Conservation (phyloP, 306 rosid species). For the Dicorynia guianensis region DNA sequence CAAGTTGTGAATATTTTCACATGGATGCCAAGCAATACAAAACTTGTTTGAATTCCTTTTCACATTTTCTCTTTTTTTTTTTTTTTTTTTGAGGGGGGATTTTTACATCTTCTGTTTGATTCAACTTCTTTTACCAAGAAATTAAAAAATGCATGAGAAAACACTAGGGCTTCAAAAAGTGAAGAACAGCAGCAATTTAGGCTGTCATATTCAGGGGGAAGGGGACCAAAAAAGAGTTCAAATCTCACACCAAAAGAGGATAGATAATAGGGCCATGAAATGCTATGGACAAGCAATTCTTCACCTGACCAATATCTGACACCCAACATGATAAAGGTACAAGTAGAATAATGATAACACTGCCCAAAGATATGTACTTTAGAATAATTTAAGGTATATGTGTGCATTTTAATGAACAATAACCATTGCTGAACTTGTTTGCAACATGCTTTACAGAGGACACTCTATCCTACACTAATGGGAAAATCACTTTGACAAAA, state of each 20-base stretch:
- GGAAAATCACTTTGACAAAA: too few relatives aligned
- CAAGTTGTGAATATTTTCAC: neutral
- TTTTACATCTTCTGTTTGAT: constrained; percentile 1
- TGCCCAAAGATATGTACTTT: too few relatives aligned
- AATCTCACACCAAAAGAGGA: constrained; percentile 15
- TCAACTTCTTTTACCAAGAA: constrained; percentile 4
- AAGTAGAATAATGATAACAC: too few relatives aligned
- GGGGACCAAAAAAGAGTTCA: constrained; percentile 10
- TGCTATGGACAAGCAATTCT: neutral
- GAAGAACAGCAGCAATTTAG: neutral
- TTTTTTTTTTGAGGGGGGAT: too few relatives aligned
- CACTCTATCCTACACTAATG: too few relatives aligned
- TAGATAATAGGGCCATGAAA: neutral
- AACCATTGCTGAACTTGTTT: too few relatives aligned
- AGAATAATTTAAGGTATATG: too few relatives aligned
- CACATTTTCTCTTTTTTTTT: constrained; percentile 17
- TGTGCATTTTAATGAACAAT: too few relatives aligned
- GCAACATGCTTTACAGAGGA: too few relatives aligned
- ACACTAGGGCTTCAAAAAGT: neutral
- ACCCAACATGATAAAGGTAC: too few relatives aligned
- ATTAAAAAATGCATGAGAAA: constrained; percentile 16
- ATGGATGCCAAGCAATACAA: neutral
- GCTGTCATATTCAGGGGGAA: constrained; percentile 2
- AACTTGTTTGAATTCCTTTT: neutral
- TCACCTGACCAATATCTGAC: neutral